phyloP scores from a whole-genome alignment of 306 rosid species.

The Trifolium dubium region DNA sequence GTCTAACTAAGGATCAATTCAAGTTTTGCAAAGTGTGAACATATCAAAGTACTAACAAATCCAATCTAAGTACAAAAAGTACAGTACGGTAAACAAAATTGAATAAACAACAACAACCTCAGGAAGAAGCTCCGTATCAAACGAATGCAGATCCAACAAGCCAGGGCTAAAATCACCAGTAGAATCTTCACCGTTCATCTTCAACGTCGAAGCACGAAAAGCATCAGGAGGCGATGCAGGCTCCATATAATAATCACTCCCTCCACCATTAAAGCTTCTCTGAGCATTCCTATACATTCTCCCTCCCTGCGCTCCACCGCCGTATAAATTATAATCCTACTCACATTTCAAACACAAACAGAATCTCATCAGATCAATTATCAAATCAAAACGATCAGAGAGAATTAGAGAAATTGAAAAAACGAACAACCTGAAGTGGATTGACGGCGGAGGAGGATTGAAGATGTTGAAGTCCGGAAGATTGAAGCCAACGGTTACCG shows the following conservation, averaged over 20 bases:
- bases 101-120: conserved; percentile 58
- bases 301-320: conserved; percentile 72
- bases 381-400: conserved; percentile 21
- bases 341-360: conserved; percentile 40
- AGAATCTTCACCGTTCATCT: conserved; percentile 72
- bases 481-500: conserved; percentile 84
- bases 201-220: conserved; percentile 50
- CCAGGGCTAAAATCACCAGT: conserved; percentile 93
- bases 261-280: conserved; percentile 64
- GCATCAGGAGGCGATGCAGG: conserved; percentile 80
- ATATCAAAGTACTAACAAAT: not conserved
- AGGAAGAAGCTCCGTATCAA: conserved; percentile 91
- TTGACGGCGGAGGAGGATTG: conserved; percentile 64
- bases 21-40: not conserved
- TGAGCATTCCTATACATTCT: conserved; percentile 77
- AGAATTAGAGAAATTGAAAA: not conserved
- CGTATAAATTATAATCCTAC: conserved; percentile 79
- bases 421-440: conserved; percentile 64
- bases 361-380: conserved; percentile 21
- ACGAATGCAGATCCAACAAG: conserved; percentile 92
- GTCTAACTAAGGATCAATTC: not conserved
- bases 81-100: not conserved
- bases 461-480: conserved; percentile 93
- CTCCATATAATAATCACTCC: conserved; percentile 73
- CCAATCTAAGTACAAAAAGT: conserved; percentile 22